These are phyloP conservation scores for Albugo laibachii DNA, from an alignment of 352 stramenopile species.

Conservation along the genomic window DNA sequence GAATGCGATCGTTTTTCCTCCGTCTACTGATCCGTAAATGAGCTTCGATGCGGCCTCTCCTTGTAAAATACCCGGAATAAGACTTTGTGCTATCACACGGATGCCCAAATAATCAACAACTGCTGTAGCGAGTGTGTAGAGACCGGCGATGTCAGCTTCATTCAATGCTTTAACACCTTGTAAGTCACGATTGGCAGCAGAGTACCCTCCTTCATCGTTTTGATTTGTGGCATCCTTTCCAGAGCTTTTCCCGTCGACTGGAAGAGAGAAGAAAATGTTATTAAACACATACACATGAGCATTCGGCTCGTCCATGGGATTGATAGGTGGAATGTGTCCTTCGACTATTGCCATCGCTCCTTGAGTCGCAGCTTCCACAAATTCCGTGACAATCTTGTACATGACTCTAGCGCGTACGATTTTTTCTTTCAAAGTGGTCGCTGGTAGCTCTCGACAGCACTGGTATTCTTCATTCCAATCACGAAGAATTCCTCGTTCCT, in stretches of 20 bases:
- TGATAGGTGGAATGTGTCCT: conserved; percentile 89
- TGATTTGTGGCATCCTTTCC: conserved; percentile 33
- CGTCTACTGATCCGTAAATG: conserved; percentile 88
- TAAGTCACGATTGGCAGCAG: conserved; percentile 74
- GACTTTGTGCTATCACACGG: conserved; percentile 88
- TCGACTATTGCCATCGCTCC: conserved; percentile 86
- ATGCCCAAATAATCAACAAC: conserved; percentile 90
- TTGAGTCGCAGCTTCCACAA: conserved; percentile 81
- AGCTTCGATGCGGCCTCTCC: conserved; percentile 89
- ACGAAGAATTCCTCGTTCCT: conserved; percentile 78
- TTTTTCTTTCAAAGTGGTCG: conserved; percentile 64
- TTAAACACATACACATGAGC: conserved; percentile 95
- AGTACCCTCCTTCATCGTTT: conserved; percentile 62
- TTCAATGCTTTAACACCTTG: conserved; percentile 84
- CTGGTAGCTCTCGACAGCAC: conserved; percentile 68
- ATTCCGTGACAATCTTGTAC: conserved; percentile 91
- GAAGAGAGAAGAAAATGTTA: conserved; percentile 94
- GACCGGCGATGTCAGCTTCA: conserved; percentile 68
- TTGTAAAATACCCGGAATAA: conserved; percentile 90
- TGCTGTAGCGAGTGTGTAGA: conserved; percentile 89
- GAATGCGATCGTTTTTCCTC: conserved; percentile 72
- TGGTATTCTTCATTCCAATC: conserved; percentile 98
- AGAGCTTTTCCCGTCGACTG: conserved; percentile 51
- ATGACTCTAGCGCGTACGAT: conserved; percentile 85
- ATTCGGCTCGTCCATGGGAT: conserved; percentile 85